phyloP scores from a whole-genome alignment of 176 grass and related monocot species.

The Carex littledalei region DNA sequence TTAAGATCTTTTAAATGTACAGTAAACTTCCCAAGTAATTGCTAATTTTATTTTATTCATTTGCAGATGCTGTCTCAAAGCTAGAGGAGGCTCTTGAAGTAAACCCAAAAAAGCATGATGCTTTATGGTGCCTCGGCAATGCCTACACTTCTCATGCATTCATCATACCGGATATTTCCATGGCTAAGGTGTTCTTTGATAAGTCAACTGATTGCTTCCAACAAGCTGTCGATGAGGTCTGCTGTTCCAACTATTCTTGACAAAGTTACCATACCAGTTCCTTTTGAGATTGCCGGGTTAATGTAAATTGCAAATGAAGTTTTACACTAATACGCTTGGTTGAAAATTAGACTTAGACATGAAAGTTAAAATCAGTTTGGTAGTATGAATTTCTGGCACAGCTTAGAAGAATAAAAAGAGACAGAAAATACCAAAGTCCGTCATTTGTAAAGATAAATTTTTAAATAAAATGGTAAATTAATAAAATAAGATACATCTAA shows the following conservation, averaged over 20 bases:
- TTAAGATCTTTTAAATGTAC: background rate
- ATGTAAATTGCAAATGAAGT: background rate
- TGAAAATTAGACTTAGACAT: background rate
- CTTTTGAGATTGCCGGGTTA: background rate
- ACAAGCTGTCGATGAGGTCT: constrained; percentile 35
- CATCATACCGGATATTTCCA: constrained; percentile 17
- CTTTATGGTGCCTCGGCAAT: constrained; percentile 46
- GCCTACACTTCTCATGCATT: constrained; percentile 37
- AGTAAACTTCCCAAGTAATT: background rate
- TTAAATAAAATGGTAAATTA: background rate
- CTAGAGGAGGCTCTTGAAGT: constrained; percentile 42
- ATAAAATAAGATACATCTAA: background rate
- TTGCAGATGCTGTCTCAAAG: constrained; percentile 38
- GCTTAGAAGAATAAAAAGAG: background rate
- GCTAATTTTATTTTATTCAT: background rate
- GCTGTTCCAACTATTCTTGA: background rate
- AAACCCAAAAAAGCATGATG: constrained; percentile 38
- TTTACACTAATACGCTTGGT: background rate
- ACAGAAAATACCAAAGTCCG: background rate
- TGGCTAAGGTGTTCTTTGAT: constrained; percentile 33
- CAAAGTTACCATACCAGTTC: background rate
- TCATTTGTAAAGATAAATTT: background rate
- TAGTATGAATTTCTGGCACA: background rate
- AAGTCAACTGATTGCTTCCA: constrained; percentile 42
- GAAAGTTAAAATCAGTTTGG: background rate